phyloP scores from a whole-genome alignment of 176 grass and related monocot genomes.

The Oryza australiensis region DNA sequence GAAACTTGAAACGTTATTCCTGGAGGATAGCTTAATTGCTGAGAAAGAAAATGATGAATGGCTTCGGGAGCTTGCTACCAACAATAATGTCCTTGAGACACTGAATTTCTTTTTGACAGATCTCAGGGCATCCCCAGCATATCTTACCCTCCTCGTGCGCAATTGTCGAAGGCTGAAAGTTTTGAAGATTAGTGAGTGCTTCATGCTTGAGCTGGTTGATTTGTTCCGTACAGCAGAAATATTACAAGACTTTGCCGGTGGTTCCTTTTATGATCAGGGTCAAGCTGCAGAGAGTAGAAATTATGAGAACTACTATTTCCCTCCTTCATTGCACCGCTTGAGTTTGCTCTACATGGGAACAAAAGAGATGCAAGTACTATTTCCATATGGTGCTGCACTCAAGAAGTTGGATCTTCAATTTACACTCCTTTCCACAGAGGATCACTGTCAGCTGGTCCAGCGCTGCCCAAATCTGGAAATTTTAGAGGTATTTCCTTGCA shows the following conservation, averaged over 20 bases:
- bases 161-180: conserved; percentile 67
- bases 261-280: conserved; percentile 65
- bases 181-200: conserved; percentile 74
- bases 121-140: conserved; percentile 47
- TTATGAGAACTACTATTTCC: conserved; percentile 70
- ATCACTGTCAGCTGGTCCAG: conserved; percentile 90
- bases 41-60: conserved; percentile 69
- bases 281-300: conserved; percentile 37
- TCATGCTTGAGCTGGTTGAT: conserved; percentile 50
- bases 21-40: conserved; percentile 73
- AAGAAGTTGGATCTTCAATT: conserved; percentile 95
- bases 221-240: conserved; percentile 57
- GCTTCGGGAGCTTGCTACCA: conserved; percentile 70
- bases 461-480: conserved; percentile 85
- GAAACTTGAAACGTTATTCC: conserved; percentile 74
- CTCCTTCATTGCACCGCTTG: conserved; percentile 48
- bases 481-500: conserved; percentile 65
- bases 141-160: conserved; percentile 70
- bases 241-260: conserved; percentile 81
- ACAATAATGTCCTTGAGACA: conserved; percentile 57
- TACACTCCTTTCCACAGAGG: conserved; percentile 76
- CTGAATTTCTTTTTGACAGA: conserved; percentile 90
- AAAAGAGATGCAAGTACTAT: conserved; percentile 74
- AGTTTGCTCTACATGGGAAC: conserved; percentile 72
- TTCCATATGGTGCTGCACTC: conserved; percentile 70